Evolutionary conservation across 2,329 filamentous ascomycete species (phyloP).

Genomic region (Xylaria sp.): DNA sequence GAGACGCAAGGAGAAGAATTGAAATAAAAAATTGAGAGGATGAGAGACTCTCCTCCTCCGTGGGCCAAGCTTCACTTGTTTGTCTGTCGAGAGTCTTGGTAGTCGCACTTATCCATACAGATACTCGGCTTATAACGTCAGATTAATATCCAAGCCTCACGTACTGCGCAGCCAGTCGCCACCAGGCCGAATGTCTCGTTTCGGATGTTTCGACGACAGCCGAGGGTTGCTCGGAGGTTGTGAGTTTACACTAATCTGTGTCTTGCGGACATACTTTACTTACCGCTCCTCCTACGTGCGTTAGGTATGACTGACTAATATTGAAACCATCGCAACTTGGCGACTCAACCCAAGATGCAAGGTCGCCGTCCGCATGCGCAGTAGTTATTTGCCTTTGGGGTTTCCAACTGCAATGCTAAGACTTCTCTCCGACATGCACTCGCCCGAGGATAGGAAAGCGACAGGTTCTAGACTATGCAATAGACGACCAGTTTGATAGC

Average conservation of each 20-base stretch:
- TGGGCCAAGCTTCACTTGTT: background rate
- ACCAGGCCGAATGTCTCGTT: background rate
- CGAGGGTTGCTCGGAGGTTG: conserved; percentile 14
- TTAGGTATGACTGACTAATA: background rate
- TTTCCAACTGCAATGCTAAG: background rate
- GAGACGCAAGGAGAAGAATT: no score
- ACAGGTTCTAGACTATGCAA: background rate
- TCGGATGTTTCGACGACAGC: conserved; percentile 19
- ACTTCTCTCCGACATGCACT: no score
- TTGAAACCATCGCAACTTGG: background rate
- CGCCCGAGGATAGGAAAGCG: background rate
- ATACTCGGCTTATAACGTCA: conserved; percentile 17
- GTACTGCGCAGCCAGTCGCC: no score
- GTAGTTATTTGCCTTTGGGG: background rate
- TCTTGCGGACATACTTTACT: no score
- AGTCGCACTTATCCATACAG: conserved; percentile 12
- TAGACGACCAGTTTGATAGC: background rate
- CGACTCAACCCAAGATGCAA: background rate
- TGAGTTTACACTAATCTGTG: no score
- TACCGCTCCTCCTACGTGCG: background rate
- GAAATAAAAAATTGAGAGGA: no score
- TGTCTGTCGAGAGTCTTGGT: conserved; percentile 7
- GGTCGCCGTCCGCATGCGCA: background rate
- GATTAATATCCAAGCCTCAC: conserved; percentile 12
- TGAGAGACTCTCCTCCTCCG: no score